phyloP scores from a whole-genome alignment of 2,329 filamentous ascomycete species.

The Aspergillus clavatus region DNA sequence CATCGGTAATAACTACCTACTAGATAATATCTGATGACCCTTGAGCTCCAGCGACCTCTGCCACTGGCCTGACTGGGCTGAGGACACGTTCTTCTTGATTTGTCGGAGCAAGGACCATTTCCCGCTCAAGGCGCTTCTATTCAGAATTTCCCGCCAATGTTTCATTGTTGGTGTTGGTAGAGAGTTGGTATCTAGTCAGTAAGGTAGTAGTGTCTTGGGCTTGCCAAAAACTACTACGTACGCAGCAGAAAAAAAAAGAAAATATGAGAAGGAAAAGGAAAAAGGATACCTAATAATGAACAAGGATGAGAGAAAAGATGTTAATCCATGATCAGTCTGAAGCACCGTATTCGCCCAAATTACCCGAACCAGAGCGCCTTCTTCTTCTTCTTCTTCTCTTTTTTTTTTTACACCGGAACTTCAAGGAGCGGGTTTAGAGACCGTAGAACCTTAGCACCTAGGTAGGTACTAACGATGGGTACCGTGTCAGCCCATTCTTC shows the following conservation, averaged over 20 bases:
- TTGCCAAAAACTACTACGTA: constrained; percentile 3
- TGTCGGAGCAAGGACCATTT: constrained; percentile 6
- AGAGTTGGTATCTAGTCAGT: too few relatives aligned
- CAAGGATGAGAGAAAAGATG: background rate
- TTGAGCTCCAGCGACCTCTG: background rate
- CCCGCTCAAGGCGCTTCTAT: constrained; percentile 11
- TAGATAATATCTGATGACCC: too few relatives aligned
- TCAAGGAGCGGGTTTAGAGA: background rate
- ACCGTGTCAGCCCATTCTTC: background rate
- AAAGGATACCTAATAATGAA: background rate
- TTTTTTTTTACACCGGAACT: background rate
- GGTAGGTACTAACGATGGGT: background rate
- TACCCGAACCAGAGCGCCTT: background rate
- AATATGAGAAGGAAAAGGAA: background rate
- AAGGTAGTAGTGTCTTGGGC: background rate
- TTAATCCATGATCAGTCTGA: background rate
- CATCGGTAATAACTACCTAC: too few relatives aligned
- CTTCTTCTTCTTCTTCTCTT: too few relatives aligned
- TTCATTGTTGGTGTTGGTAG: constrained; percentile 11
- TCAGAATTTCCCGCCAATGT: constrained; percentile 11
- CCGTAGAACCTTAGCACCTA: background rate
- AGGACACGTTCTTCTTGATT: background rate
- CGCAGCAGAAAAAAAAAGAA: background rate
- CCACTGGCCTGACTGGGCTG: background rate
- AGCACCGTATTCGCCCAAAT: background rate